Conservation (phyloP, 2,329 filamentous ascomycete species). For the Fusarium sp. region DNA sequence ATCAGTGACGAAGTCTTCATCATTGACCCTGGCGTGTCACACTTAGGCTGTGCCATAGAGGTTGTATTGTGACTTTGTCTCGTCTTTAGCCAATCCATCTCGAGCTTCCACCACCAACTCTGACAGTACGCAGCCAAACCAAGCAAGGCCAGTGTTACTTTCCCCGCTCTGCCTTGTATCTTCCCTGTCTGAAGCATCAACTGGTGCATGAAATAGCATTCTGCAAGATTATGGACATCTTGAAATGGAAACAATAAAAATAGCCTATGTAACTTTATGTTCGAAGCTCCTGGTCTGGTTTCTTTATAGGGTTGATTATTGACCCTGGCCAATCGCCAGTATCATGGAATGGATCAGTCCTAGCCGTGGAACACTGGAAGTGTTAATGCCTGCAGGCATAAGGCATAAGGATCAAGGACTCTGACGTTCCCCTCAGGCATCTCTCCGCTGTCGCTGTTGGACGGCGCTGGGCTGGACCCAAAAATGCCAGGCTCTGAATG, state of each 20-base stretch:
- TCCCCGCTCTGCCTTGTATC: constrained; percentile 42
- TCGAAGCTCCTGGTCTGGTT: neutral
- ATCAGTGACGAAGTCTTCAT: too few species aligned
- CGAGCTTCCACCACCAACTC: constrained; percentile 20
- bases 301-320: neutral
- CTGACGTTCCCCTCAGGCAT: constrained; percentile 21
- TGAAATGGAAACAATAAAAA: neutral
- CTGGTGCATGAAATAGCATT: neutral
- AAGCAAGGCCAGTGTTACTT: constrained; percentile 36
- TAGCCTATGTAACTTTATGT: neutral
- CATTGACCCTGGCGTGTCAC: neutral
- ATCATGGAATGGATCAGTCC: neutral
- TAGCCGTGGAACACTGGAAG: too few species aligned
- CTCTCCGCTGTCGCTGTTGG: constrained; percentile 18
- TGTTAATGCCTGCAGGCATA: constrained; percentile 10
- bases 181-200: constrained; percentile 6
- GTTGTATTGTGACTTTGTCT: neutral
- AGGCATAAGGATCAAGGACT: constrained; percentile 16
- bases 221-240: too few species aligned
- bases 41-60: neutral
- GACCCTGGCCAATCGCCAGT: too few species aligned
- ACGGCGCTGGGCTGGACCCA: constrained; percentile 7
- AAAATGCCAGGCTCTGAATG: constrained; percentile 14
- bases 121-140: constrained; percentile 11
- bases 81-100: constrained; percentile 17